Base-by-base conservation (phyloP, 768 basidiomycete genomes). In the Floccularia luteovirens region DNA sequence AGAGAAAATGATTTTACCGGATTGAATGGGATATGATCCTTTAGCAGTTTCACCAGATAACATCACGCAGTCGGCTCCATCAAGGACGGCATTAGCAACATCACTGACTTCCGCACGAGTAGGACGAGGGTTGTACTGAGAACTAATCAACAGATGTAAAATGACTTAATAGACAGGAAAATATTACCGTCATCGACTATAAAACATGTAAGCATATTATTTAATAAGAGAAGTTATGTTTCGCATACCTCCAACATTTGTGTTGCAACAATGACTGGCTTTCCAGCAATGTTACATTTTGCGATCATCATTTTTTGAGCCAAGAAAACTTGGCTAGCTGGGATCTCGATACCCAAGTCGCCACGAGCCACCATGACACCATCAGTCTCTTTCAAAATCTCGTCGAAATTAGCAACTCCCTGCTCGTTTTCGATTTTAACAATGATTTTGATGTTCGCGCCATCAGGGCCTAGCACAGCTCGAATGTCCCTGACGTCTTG, bases 231-330 rank as follows among this genome's bases (percentile, higher is more conserved):
- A 40, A 28, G 14, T 24, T 22, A 23, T 17, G 28, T 36, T 16
- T 27, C 21, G 52, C 69, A 44, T 46, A 85, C 87, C 75, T 98
- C 94, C 50, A 99, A 82, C 94, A 99, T 99, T 64, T 99, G 94
- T 11, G 96, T 99, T 7, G 96, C 96, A 46, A 96, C 93, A 58
- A 99, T 98, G 55, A 90, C 88, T 30, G 96, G 93, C 72, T 99
- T 99, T 52, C 96, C 96, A 40, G 77, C 82, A 55, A 94, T 87
- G 72, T 96, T 97, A 70, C 92, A 96, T 70, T 98, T 98, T 44
- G 94, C 80, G 53, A 98, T 99, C 93, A 99, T 99, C 94, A 98
- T 98, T 72, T 99, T 99, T 63, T 99, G 96, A 5, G 96, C 96
- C 54, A 98, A 72, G 76, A 99, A 99, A 32, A 99, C 96, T 58